These are phyloP conservation scores for Pseudogymnoascus sp. DNA, from an alignment of 2,329 filamentous ascomycete genomes.

Conservation along the genomic window DNA sequence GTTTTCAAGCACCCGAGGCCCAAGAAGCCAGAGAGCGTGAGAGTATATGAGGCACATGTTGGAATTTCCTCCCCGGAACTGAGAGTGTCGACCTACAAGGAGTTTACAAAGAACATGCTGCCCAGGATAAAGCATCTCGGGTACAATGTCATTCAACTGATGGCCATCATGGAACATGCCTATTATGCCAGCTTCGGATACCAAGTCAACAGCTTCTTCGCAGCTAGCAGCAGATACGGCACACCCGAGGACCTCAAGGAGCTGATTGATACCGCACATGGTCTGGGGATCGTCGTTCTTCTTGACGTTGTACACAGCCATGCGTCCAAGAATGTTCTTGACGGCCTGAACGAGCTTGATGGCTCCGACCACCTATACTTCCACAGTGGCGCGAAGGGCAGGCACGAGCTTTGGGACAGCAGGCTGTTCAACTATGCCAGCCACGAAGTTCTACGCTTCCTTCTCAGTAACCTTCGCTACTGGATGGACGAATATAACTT, in stretches of 20 bases:
- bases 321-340: conserved; percentile 92
- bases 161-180: conserved; percentile 99
- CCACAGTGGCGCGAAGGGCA: conserved; percentile 75
- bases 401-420: conserved; percentile 92
- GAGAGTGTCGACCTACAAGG: conserved; percentile 88
- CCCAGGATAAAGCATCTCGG: conserved; percentile 83
- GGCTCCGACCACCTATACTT: conserved; percentile 94
- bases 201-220: conserved; percentile 98
- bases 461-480: conserved; percentile 90
- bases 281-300: conserved; percentile 81
- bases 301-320: conserved; percentile 97
- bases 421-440: conserved; percentile 94
- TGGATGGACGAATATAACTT: conserved; percentile 99
- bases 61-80: conserved; percentile 91
- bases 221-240: conserved; percentile 91
- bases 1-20: conserved; percentile 77
- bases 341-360: conserved; percentile 94
- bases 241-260: conserved; percentile 92
- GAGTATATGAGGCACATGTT: conserved; percentile 98
- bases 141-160: conserved; percentile 96
- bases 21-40: conserved; percentile 74
- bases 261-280: conserved; percentile 88
- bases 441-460: conserved; percentile 91
- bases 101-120: conserved; percentile 89
- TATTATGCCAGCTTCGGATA: conserved; percentile 99